Conservation (phyloP, 2,329 filamentous ascomycete species). For the Endothia cerciana region DNA sequence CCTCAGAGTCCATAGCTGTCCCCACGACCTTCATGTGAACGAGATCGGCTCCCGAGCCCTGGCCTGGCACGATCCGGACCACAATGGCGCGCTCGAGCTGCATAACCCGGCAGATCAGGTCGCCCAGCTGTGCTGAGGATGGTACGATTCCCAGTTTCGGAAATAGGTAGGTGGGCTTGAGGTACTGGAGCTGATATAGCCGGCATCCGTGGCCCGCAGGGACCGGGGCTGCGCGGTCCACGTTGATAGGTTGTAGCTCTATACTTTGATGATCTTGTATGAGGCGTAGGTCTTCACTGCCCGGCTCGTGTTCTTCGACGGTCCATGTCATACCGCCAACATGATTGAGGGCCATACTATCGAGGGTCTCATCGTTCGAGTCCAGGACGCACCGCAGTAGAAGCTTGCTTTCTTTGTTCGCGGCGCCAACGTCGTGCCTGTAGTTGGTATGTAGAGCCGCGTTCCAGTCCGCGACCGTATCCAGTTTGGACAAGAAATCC, state of each 20-base stretch:
- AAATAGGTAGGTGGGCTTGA: neutral
- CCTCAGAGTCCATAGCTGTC: neutral
- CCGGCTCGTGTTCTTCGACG: neutral
- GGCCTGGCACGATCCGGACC: neutral
- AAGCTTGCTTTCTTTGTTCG: constrained; percentile 7
- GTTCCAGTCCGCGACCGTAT: neutral
- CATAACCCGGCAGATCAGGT: constrained; percentile 7
- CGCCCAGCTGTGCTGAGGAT: neutral
- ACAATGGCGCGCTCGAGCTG: neutral
- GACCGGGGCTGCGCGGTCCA: neutral
- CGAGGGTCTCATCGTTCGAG: neutral
- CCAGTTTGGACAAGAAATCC: neutral
- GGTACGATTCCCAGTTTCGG: constrained; percentile 7
- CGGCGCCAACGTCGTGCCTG: neutral
- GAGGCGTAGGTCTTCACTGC: neutral
- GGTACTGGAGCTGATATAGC: constrained; percentile 3
- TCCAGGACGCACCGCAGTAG: constrained; percentile 9
- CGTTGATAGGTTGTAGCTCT: neutral
- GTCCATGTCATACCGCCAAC: neutral
- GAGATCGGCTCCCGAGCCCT: neutral
- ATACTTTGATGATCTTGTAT: neutral
- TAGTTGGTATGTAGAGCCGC: constrained; percentile 1
- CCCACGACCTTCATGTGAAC: neutral
- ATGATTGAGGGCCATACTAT: neutral
- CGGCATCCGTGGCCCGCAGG: neutral